Evolutionary conservation across 2,329 filamentous ascomycete genomes (phyloP), one percentile per base, ranked within the genome.

Genomic region (Microascus cirrosus): DNA sequence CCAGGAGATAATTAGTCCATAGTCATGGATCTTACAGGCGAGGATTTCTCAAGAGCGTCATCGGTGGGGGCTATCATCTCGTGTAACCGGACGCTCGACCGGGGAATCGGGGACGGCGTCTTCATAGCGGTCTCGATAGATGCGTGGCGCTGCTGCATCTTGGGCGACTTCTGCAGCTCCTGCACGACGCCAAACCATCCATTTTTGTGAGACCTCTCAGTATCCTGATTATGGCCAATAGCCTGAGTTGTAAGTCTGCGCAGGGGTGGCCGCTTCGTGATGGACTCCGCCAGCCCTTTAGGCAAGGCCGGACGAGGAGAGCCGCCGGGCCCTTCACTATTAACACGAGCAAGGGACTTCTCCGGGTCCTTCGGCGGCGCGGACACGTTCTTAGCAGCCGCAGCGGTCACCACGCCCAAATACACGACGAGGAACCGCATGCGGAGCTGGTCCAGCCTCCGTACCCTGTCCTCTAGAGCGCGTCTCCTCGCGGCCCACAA

Each of bases 371-470:
- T 58, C 59, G 53, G 69, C 58, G 61, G 18, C 28, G 58, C 39
- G n/a, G 45, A 13, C 45, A 22, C 24, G 15, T 35, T 57, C 48
- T 56, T 53, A 8, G 45, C 50, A 2, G 59, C 50, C 3, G 54
- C 39, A n/a, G 57, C 45, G 20, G 71, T 67, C 57, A 85, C 74
- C 60, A 84, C 77, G 61, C 82, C 79, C 79, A 86, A 80, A 67
- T 84, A 84, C 42, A 84, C 75, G 39, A 85, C 81, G 35, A 86
- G 70, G 65, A 86, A 85, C 60, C 83, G 78, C 80, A 84, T 84
- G 66, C 83, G 76, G 65, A 86, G 67, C 64, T 85, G 69, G 63
- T 86, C 83, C 48, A 86, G 71, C 53, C 82, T 74, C 58, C 79
- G 76, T 57, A 85, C 72, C 56, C 79, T 76, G 62, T 83, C 80